Evolutionary conservation across 352 stramenopile species (phyloP), one percentile per base, ranked within the genome.

Genomic region (Globisporangium alternatum): DNA sequence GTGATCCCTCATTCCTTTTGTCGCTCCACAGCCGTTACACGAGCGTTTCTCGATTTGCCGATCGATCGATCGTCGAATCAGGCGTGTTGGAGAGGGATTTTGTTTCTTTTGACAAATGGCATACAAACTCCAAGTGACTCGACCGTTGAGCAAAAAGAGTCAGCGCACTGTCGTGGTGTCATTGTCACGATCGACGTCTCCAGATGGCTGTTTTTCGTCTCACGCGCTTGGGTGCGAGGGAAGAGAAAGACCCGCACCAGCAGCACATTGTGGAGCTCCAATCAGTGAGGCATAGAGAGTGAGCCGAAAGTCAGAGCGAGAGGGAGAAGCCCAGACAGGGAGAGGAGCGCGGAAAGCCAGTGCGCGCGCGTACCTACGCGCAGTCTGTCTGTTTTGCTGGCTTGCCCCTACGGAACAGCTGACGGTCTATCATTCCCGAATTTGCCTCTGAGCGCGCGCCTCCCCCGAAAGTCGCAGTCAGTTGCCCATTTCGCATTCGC

Each of bases 401-500:
- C 52, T 54, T 55, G 28, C 47, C 22, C 30, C 15, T 54, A n/a
- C 47, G 2, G 47, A 54, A 54, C 47, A 54, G 47, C 22, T 22
- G 47, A 54, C 9, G 31, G 31, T 8, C 33, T 55, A 13, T 22
- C 56, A 63, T 63, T 63, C 44, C 22, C 28, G 45, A 63, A 63
- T 63, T 63, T 55, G 21, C 56, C 30, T 55, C 56, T 63, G 56
- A 52, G 45, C 39, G 56, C 45, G 30, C 53, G 30, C 22, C 30
- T 44, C 28, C 52, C 44, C 19, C 39, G 31, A 22, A 51, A 31
- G 28, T 43, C 41, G 44, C 41, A 62, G 35, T 60, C 54, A 60
- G 54, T 60, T 19, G 54, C 21, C 21, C 54, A 60, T 49, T 60
- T 60, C 54, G 10, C 56, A 63, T 55, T 63, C 56, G 56, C 43